Percentiles rank a stretch among this genome's conserved stretches.
These are phyloP conservation scores for Cupressus sempervirens DNA, from an alignment of 75 land plant species.

Conservation along the genomic window DNA sequence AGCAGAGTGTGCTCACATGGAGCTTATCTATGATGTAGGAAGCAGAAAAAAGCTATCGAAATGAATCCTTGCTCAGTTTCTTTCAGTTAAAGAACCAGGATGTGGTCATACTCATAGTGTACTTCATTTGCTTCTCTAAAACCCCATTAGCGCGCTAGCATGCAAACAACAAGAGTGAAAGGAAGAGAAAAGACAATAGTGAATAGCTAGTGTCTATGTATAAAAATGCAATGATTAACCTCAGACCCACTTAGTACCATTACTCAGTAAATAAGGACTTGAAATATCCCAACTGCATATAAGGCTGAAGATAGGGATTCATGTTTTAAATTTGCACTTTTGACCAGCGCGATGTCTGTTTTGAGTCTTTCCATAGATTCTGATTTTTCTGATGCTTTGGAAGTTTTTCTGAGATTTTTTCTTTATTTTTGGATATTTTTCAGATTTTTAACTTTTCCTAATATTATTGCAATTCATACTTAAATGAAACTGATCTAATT, in stretches of 20 bases:
- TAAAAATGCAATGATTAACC: background rate
- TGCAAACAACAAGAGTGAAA: background rate
- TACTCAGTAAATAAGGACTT: background rate
- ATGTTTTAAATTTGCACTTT: too few species aligned
- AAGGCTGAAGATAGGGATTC: too few species aligned
- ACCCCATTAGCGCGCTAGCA: background rate
- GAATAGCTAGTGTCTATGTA: background rate
- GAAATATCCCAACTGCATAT: too few species aligned
- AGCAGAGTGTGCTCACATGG: background rate
- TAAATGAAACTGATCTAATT: too few species aligned
- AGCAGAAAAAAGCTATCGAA: background rate
- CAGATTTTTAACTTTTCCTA: too few species aligned
- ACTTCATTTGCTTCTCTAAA: background rate
- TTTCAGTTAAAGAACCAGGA: background rate
- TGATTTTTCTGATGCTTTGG: too few species aligned
- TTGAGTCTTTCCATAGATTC: too few species aligned
- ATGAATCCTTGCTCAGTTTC: background rate
- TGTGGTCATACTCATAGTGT: background rate
- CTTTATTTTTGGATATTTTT: too few species aligned
- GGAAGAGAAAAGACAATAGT: background rate
- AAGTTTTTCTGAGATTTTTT: too few species aligned
- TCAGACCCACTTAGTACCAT: background rate
- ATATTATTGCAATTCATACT: too few species aligned
- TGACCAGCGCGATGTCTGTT: too few species aligned
- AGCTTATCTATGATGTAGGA: background rate